phyloP scores from a whole-genome alignment of 2,329 filamentous ascomycete species.

The Alternaria ethzedia region DNA sequence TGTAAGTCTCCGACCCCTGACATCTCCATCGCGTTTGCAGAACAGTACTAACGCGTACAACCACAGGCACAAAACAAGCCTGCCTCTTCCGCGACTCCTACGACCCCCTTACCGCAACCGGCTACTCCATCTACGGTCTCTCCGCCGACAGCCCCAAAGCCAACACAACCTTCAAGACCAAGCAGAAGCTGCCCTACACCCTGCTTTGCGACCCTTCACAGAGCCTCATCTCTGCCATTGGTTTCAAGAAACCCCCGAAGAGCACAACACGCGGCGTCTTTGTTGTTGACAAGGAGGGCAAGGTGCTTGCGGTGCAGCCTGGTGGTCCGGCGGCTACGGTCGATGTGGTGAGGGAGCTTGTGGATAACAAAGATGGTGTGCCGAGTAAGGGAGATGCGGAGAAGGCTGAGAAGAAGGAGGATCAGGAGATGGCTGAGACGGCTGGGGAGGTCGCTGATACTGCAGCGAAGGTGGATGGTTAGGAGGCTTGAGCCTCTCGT shows the following conservation, averaged over 20 bases:
- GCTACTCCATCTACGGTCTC: conserved; percentile 87
- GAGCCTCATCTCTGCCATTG: conserved; percentile 81
- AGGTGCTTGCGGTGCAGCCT: conserved; percentile 75
- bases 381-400: conserved; percentile 28
- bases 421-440: conserved; percentile 55
- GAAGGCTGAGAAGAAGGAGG: conserved; percentile 45
- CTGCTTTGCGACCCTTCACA: conserved; percentile 82
- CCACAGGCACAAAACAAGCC: conserved; percentile 84
- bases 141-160: conserved; percentile 86
- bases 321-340: conserved; percentile 81
- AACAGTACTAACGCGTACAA: conserved; percentile 15
- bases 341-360: conserved; percentile 75
- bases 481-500: conserved; percentile 12
- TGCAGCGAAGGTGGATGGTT: conserved; percentile 46
- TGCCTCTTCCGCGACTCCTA: conserved; percentile 93
- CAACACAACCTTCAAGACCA: conserved; percentile 91
- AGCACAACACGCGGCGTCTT: conserved; percentile 88
- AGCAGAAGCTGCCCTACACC: conserved; percentile 86
- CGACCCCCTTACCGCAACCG: conserved; percentile 74
- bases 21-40: not conserved
- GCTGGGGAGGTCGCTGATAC: conserved; percentile 24
- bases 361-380: conserved; percentile 42
- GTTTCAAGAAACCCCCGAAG: conserved; percentile 83
- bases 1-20: conserved; percentile 66
- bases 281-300: conserved; percentile 80